phyloP scores from a whole-genome alignment of 1,284 basidiomycete species.

The Entoloma clypeatum region DNA sequence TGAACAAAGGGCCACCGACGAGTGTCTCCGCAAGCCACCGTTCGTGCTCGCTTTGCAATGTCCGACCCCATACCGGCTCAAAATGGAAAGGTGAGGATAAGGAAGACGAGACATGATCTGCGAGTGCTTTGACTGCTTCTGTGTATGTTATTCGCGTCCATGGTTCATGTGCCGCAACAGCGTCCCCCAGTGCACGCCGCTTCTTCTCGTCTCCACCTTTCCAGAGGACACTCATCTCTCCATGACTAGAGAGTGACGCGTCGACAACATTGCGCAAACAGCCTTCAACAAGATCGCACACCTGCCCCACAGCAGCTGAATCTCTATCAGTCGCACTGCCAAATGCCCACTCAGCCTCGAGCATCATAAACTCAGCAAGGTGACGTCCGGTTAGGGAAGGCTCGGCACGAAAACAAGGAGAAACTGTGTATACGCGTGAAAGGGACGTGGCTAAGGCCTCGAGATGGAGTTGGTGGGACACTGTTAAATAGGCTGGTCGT shows the following conservation, averaged over 20 bases:
- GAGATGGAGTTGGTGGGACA: conserved; percentile 93
- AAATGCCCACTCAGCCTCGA: conserved; percentile 89
- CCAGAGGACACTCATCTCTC: conserved; percentile 39
- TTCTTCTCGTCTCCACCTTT: conserved; percentile 30
- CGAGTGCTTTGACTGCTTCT: conserved; percentile 66
- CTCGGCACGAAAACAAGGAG: conserved; percentile 93
- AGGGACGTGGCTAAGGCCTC: conserved; percentile 82
- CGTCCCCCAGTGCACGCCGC: conserved; percentile 30
- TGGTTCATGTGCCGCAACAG: conserved; percentile 24
- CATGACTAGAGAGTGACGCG: conserved; percentile 18
- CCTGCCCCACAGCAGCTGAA: conserved; percentile 50
- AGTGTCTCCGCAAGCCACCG: conserved; percentile 78
- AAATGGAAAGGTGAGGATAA: conserved; percentile 43
- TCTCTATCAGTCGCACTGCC: conserved; percentile 19
- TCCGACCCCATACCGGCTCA: conserved; percentile 64
- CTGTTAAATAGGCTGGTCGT: conserved; percentile 82
- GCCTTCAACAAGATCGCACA: conserved; percentile 74
- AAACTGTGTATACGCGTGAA: conserved; percentile 85
- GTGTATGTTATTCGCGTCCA: conserved; percentile 84
- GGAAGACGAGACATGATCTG: conserved; percentile 32
- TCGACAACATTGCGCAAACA: conserved; percentile 49
- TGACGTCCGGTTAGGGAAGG: conserved; percentile 87
- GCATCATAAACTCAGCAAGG: conserved; percentile 98
- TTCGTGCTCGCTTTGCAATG: conserved; percentile 89
- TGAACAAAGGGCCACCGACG: conserved; percentile 77